Percentiles rank a stretch among this genome's conserved stretches.
Conservation (phyloP, 2,329 filamentous ascomycete genomes). For the Lizonia empirigonia region DNA sequence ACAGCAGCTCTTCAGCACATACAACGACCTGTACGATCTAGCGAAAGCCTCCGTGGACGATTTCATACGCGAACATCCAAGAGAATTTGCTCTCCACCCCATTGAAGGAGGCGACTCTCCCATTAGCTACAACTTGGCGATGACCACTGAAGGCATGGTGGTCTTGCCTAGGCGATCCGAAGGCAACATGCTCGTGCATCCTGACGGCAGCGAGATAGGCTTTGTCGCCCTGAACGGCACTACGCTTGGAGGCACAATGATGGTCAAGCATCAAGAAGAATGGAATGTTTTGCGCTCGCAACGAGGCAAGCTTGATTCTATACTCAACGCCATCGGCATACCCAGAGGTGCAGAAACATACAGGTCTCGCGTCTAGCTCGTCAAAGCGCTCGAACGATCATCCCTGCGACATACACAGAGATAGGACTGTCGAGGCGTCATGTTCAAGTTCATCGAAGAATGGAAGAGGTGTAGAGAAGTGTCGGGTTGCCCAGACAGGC, state of each 20-base stretch:
- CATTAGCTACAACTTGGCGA: constrained; percentile 64
- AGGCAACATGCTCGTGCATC: constrained; percentile 49
- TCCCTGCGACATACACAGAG: no score
- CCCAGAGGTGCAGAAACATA: constrained; percentile 23
- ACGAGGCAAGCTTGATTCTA: constrained; percentile 49
- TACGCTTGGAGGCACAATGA: constrained; percentile 61
- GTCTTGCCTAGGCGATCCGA: constrained; percentile 59
- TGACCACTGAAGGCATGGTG: constrained; percentile 61
- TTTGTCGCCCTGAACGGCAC: constrained; percentile 62
- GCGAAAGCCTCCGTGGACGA: constrained; percentile 46
- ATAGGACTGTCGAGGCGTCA: no score
- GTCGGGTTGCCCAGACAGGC: constrained; percentile 50
- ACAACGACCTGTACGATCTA: constrained; percentile 42
- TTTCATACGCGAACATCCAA: constrained; percentile 50
- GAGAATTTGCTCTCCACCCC: constrained; percentile 31
- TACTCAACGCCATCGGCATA: constrained; percentile 50
- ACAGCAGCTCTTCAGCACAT: constrained; percentile 40
- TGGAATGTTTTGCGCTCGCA: constrained; percentile 56
- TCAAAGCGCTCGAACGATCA: neutral
- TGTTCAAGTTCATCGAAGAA: neutral
- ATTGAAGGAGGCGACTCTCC: constrained; percentile 48
- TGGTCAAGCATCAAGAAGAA: constrained; percentile 62
- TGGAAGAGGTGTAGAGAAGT: neutral
- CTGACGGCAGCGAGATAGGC: constrained; percentile 46
- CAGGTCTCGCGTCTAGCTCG: constrained; percentile 14